phyloP scores from a whole-genome alignment of 2,329 filamentous ascomycete genomes.

The Penicillium sp. region DNA sequence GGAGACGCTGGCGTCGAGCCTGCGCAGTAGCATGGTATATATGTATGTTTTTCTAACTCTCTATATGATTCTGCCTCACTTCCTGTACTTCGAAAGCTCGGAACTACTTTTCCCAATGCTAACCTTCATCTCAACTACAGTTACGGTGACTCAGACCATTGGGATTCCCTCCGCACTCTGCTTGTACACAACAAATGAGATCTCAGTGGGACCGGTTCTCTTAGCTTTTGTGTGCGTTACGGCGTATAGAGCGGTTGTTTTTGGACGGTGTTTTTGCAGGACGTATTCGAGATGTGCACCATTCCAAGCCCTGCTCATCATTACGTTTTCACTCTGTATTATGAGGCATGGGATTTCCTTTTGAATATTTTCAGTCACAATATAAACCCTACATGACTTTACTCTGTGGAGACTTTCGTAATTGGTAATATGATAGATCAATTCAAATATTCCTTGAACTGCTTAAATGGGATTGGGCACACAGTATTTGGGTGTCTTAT shows the following conservation, averaged over 20 bases:
- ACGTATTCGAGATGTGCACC: not conserved
- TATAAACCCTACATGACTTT: not conserved
- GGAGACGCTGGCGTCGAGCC: slow-evolving; percentile 82
- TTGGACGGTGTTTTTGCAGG: slow-evolving; percentile 1
- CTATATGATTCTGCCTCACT: not conserved
- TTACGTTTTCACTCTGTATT: slow-evolving; percentile 10
- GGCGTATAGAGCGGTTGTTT: slow-evolving; percentile 21
- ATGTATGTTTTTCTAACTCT: slow-evolving; percentile 66
- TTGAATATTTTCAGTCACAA: not conserved
- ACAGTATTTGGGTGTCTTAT: not conserved
- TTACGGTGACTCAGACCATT: slow-evolving; percentile 78
- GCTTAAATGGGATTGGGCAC: too few relatives aligned
- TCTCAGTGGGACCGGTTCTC: not conserved
- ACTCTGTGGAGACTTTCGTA: not conserved
- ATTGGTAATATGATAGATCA: not conserved
- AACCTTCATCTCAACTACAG: slow-evolving; percentile 36
- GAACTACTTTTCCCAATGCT: not conserved
- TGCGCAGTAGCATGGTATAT: slow-evolving; percentile 95
- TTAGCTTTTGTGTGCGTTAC: slow-evolving; percentile 15
- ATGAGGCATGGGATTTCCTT: slow-evolving; percentile 10
- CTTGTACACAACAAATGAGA: slow-evolving; percentile 74
- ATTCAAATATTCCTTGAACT: not conserved
- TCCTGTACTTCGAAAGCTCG: too few relatives aligned
- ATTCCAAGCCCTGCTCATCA: slow-evolving; percentile 1
- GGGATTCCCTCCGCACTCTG: slow-evolving; percentile 82